These are phyloP conservation scores for Purpureocillium takamizusanense DNA, from an alignment of 2,329 filamentous ascomycete genomes.

Conservation along the genomic window DNA sequence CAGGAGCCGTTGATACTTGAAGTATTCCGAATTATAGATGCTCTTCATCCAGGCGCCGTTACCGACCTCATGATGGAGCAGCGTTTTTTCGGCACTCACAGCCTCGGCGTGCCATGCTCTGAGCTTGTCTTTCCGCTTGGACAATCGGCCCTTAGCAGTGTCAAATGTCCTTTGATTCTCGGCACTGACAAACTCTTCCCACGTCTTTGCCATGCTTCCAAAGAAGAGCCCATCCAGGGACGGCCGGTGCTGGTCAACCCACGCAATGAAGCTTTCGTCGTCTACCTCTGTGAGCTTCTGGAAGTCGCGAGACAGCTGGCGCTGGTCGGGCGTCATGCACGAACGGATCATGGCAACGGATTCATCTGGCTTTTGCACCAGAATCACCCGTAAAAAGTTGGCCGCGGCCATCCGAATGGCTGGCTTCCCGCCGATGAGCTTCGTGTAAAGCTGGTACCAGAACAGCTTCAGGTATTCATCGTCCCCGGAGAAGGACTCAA, in stretches of 20 bases:
- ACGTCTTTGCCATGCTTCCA: conserved; percentile 67
- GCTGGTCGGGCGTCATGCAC: conserved; percentile 60
- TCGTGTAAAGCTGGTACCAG: conserved; percentile 88
- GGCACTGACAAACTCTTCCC: conserved; percentile 77
- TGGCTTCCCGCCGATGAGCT: conserved; percentile 63
- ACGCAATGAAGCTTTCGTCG: conserved; percentile 76
- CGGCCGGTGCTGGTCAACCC: conserved; percentile 75
- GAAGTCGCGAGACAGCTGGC: conserved; percentile 65
- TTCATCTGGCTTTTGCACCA: conserved; percentile 88
- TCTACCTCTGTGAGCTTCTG: conserved; percentile 80
- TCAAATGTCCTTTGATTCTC: conserved; percentile 79
- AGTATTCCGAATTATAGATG: conserved; percentile 83
- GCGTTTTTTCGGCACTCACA: conserved; percentile 57
- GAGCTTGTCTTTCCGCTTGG: conserved; percentile 73
- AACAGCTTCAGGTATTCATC: conserved; percentile 77
- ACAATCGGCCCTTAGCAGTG: conserved; percentile 58
- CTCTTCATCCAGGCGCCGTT: conserved; percentile 92
- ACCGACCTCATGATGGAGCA: conserved; percentile 75
- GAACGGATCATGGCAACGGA: conserved; percentile 65
- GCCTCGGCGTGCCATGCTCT: conserved; percentile 71
- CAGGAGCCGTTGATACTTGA: conserved; percentile 79
- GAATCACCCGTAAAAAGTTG: conserved; percentile 80
- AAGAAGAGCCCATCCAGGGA: conserved; percentile 79
- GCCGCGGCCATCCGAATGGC: conserved; percentile 67
- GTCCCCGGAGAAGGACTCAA: conserved; percentile 68